These are phyloP conservation scores for Eimeria sp. DNA, from an alignment of 169 alveolate genomes.

Conservation along the genomic window DNA sequence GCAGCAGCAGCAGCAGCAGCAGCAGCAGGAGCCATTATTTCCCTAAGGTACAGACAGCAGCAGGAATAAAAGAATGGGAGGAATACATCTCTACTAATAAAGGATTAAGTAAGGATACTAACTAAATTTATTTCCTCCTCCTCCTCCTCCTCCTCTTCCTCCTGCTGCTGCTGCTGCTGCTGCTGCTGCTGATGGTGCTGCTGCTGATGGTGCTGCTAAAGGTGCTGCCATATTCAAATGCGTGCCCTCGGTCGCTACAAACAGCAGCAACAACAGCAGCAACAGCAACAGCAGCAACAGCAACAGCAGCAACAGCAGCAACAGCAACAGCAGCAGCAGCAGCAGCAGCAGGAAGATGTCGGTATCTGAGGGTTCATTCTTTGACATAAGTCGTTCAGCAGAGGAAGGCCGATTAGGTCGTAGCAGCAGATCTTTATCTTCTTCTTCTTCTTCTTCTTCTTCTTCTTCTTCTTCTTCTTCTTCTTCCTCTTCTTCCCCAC, in stretches of 20 bases:
- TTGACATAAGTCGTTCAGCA: no score
- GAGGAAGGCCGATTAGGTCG: not conserved
- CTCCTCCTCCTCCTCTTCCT: not conserved
- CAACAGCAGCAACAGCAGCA: not conserved
- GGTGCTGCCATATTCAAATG: not conserved
- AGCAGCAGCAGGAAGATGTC: not conserved
- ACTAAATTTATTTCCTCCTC: no score
- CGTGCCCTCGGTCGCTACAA: not conserved
- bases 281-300: not conserved
- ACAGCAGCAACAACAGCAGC: conserved; percentile 11
- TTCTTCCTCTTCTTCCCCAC: no score
- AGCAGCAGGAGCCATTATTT: no score
- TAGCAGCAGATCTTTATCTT: no score
- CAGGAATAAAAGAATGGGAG: no score
- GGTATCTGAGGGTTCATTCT: not conserved
- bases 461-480: no score
- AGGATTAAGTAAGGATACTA: not conserved
- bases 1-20: no score
- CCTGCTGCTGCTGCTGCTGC: conserved; percentile 34
- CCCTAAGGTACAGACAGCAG: no score
- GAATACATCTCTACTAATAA: no score
- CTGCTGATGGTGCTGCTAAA: not conserved
- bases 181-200: not conserved
- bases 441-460: no score
- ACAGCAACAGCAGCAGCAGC: conserved; percentile 16